Conservation (phyloP, 495 filamentous ascomycete genomes). For the Amniculicola lignicola region DNA sequence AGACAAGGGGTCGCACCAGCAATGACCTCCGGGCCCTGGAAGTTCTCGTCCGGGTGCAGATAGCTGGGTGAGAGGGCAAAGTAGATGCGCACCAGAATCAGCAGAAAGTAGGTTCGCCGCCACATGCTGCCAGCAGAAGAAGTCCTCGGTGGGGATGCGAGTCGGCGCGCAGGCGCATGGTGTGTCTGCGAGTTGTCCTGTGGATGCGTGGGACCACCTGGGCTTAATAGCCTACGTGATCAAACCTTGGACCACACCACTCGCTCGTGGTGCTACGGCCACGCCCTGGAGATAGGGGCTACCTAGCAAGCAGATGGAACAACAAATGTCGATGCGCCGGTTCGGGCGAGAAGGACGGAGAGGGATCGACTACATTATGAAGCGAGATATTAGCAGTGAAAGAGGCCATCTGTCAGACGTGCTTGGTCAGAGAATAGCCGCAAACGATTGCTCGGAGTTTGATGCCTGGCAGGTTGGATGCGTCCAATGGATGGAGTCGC, state of each 20-base stretch:
- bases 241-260: constrained; percentile 22
- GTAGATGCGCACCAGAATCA: constrained; percentile 84
- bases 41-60: constrained; percentile 96
- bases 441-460: too few species aligned
- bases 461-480: too few species aligned
- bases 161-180: constrained; percentile 25
- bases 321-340: neutral
- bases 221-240: constrained; percentile 19
- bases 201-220: constrained; percentile 1
- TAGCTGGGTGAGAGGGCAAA: constrained; percentile 94
- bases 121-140: constrained; percentile 59
- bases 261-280: constrained; percentile 22
- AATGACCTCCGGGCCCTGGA: constrained; percentile 95
- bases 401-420: constrained; percentile 21
- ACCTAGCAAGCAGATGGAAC: neutral
- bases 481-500: too few species aligned
- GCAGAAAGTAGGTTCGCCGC: constrained; percentile 81
- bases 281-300: neutral
- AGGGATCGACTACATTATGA: constrained; percentile 10
- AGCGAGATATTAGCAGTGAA: neutral
- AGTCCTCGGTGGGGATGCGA: neutral
- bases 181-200: neutral
- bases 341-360: neutral
- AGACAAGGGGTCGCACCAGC: constrained; percentile 75
- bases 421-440: constrained; percentile 21